Evolutionary conservation across 1,284 basidiomycete species (phyloP), one percentile per base, ranked within the genome.

Genomic region (Inonotus hispidus): DNA sequence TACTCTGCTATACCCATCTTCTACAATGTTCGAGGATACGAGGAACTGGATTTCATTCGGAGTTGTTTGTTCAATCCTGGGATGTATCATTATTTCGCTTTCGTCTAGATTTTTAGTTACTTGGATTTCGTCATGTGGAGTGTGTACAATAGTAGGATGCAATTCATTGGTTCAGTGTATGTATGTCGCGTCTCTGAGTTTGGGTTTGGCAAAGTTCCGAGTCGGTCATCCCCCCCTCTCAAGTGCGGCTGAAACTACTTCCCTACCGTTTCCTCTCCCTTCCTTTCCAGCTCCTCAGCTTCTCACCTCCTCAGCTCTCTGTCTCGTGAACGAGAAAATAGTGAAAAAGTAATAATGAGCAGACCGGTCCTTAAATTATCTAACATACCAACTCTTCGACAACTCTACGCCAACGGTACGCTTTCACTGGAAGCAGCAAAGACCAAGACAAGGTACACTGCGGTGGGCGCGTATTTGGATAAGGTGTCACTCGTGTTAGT

Each of bases 401-500:
- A 80, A 60, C 73, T 83, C 45, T 87, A 83, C 70, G 73, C 72
- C 56, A 69, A 68, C 13, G 69, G 57, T 27, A 52, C 55, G 13
- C 45, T 66, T 19, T 23, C 68, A 5, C 68, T 68, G 8, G 68
- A 83, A 39, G 69, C 66, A 2, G 23, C 64, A 71, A 27, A 63
- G 69, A 23, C 64, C 71, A 27, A 63, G 69, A 23, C 71, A 71
- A n/a, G 68, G 23, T 78, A 78, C 70, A 68, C 75, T 52, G 65
- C 75, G 21, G 71, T 75, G 38, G 66, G 68, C 23, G 63, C 66
- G 14, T 69, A 79, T 32, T 73, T 88, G 64, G 77, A 82, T 53
- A 76, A 78, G 53, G 74, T 89, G 29, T 87, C 84, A 16, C 73
- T 89, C 25, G 80, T 78, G 87, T 89, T 66, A 74, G 85, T 77